These are phyloP conservation scores for Cutaneotrichosporon dermatis DNA, from an alignment of 1,284 basidiomycete genomes.

Conservation along the genomic window DNA sequence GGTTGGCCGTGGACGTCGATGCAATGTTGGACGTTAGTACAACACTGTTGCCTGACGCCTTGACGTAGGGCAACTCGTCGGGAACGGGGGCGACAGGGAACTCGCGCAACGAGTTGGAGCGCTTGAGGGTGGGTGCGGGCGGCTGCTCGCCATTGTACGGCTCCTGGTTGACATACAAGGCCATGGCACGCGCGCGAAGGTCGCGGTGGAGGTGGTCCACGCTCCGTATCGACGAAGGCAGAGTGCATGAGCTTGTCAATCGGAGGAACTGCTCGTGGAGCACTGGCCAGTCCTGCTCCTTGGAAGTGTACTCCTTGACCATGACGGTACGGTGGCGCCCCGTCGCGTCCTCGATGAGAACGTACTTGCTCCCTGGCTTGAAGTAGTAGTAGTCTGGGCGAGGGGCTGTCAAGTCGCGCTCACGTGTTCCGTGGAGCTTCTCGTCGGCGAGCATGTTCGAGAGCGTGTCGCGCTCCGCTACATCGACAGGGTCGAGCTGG, in stretches of 20 bases:
- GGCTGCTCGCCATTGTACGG: conserved; percentile 36
- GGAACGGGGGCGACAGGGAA: conserved; percentile 28
- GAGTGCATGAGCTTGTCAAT: conserved; percentile 23
- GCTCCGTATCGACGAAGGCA: conserved; percentile 15
- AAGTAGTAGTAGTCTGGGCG: conserved; percentile 90
- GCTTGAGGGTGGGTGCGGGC: conserved; percentile 27
- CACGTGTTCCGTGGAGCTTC: conserved; percentile 75
- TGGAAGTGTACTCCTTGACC: conserved; percentile 53
- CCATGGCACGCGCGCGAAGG: conserved; percentile 39
- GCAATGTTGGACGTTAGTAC: conserved; percentile 83
- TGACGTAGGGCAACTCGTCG: conserved; percentile 54
- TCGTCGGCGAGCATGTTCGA: conserved; percentile 75
- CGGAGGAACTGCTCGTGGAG: conserved; percentile 50
- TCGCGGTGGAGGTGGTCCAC: conserved; percentile 21
- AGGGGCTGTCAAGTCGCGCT: conserved; percentile 84
- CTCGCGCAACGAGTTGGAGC: conserved; percentile 30
- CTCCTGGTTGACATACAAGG: conserved; percentile 38
- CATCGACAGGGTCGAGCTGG: conserved; percentile 52
- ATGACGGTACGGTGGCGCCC: conserved; percentile 61
- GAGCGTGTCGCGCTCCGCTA: conserved; percentile 38
- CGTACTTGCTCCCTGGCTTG: conserved; percentile 67
- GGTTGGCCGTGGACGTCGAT: conserved; percentile 63
- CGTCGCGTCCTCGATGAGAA: conserved; percentile 85
- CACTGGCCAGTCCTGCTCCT: conserved; percentile 54
- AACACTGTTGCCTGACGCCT: conserved; percentile 93